A percentile compares a stretch with the other conserved stretches of the same genome.
Evolutionary conservation across 768 basidiomycete species (phyloP).

Genomic region (Mycena epipterygia): DNA sequence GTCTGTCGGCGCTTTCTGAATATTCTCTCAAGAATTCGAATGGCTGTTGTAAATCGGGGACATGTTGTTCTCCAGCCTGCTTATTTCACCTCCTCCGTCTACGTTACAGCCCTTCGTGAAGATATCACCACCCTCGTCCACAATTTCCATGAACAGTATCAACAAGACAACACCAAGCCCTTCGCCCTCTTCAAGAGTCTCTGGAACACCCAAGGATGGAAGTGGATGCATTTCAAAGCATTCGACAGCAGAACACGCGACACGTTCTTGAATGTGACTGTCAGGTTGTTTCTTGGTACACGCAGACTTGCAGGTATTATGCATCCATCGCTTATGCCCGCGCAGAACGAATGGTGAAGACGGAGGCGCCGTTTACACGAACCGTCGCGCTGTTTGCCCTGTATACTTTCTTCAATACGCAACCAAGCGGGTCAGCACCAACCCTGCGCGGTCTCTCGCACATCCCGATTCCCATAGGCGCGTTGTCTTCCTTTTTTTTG

Average conservation of each 20-base stretch:
- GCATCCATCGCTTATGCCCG: neutral
- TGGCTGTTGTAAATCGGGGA: constrained; percentile 70
- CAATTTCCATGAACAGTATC: constrained; percentile 66
- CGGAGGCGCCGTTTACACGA: constrained; percentile 67
- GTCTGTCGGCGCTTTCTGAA: neutral
- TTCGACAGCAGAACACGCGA: constrained; percentile 78
- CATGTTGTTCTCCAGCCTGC: constrained; percentile 76
- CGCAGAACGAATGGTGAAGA: constrained; percentile 67
- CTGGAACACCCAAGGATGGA: constrained; percentile 80
- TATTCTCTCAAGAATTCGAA: constrained; percentile 44
- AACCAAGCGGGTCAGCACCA: constrained; percentile 69
- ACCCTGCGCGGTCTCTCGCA: constrained; percentile 63
- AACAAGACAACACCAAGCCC: constrained; percentile 54
- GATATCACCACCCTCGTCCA: constrained; percentile 71
- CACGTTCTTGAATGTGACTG: constrained; percentile 68
- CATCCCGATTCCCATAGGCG: constrained; percentile 74
- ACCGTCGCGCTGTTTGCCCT: constrained; percentile 75
- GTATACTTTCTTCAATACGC: constrained; percentile 79
- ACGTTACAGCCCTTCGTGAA: constrained; percentile 72
- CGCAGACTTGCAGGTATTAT: constrained; percentile 3
- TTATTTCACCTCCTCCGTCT: constrained; percentile 85
- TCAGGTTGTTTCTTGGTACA: constrained; percentile 79
- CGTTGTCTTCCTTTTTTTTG: constrained; percentile 37
- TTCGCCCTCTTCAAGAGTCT: constrained; percentile 80
- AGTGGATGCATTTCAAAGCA: constrained; percentile 81